These are phyloP conservation scores for Penicillium sclerotiorum DNA, from an alignment of 2,329 filamentous ascomycete species.

Conservation along the genomic window DNA sequence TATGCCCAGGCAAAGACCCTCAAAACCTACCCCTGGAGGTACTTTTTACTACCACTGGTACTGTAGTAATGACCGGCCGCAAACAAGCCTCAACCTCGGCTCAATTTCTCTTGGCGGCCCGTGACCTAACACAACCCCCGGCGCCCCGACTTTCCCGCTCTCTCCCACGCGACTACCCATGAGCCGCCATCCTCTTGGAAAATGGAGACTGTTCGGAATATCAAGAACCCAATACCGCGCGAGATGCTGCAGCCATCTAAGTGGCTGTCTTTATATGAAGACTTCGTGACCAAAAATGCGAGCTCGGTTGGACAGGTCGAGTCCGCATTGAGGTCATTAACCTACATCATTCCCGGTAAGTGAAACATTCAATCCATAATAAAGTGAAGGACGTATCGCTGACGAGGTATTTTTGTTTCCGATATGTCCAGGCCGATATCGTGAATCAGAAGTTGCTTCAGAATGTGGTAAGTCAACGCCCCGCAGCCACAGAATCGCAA, in stretches of 20 bases:
- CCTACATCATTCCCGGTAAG: slow-evolving; percentile 86
- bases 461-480: slow-evolving; percentile 66
- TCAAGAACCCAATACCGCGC: slow-evolving; percentile 31
- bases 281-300: slow-evolving; percentile 94
- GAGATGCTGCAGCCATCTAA: slow-evolving; percentile 41
- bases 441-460: slow-evolving; percentile 89
- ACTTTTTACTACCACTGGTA: no score
- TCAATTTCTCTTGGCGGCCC: slow-evolving; percentile 30
- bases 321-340: slow-evolving; percentile 85
- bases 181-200: slow-evolving; percentile 9
- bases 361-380: neutral
- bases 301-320: slow-evolving; percentile 94
- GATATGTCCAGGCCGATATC: slow-evolving; percentile 41
- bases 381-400: neutral
- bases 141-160: slow-evolving; percentile 10
- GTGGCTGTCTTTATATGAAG: slow-evolving; percentile 49
- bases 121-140: slow-evolving; percentile 18
- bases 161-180: slow-evolving; percentile 14
- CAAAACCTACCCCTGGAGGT: no score
- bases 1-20: no score
- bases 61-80: neutral
- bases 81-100: slow-evolving; percentile 30
- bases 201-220: slow-evolving; percentile 38
- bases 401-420: neutral
- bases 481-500: slow-evolving; percentile 9